phyloP scores from a whole-genome alignment of 495 filamentous ascomycete genomes.

The Cercophora sp. region DNA sequence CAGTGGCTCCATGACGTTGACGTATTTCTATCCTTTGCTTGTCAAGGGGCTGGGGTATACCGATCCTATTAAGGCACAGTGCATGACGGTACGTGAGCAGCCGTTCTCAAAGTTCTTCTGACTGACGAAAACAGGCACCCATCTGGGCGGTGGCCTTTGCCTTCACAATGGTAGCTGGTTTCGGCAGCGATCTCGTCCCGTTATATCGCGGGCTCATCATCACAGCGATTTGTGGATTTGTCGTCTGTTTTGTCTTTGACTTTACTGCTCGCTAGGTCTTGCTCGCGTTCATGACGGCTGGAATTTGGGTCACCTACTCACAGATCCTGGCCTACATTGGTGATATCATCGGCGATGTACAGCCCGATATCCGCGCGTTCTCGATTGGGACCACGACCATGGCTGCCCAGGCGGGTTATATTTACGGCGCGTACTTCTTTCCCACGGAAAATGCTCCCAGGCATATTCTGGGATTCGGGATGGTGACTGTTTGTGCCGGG shows the following conservation, averaged over 20 bases:
- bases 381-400: constrained; percentile 48
- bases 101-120: no score
- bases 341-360: constrained; percentile 38
- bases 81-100: constrained; percentile 31
- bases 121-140: no score
- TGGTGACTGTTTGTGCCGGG: no score
- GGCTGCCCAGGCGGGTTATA: constrained; percentile 46
- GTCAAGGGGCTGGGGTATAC: constrained; percentile 44
- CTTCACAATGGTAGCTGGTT: constrained; percentile 30
- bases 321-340: constrained; percentile 41
- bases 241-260: constrained; percentile 41
- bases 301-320: constrained; percentile 45
- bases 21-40: constrained; percentile 52
- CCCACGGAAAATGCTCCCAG: constrained; percentile 24
- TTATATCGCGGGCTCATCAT: constrained; percentile 13
- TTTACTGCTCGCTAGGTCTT: constrained; percentile 48
- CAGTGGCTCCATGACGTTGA: constrained; percentile 19
- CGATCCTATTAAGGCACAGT: constrained; percentile 36
- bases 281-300: constrained; percentile 47
- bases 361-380: constrained; percentile 36
- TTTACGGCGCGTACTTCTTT: constrained; percentile 43
- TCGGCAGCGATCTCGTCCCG: constrained; percentile 29
- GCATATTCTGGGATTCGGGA: constrained; percentile 24
- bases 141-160: constrained; percentile 45
- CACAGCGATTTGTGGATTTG: constrained; percentile 30